Evolutionary conservation across 2,329 filamentous ascomycete species (phyloP).

Genomic region (Stenocarpella maydis): DNA sequence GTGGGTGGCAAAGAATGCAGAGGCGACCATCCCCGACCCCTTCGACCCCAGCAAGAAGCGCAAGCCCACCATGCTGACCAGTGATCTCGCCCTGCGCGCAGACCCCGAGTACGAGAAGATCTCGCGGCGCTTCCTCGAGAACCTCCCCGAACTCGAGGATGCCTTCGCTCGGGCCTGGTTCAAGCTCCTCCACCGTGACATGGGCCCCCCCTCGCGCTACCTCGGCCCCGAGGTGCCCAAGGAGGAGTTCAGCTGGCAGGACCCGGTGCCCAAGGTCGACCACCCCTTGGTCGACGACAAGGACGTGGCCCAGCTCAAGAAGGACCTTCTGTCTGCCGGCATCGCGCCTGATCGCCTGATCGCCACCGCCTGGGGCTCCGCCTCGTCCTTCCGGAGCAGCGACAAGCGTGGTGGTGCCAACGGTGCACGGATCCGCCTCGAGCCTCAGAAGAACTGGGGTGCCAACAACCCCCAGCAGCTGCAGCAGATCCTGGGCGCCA

Average conservation of each 20-base stretch:
- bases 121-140: conserved; percentile 68
- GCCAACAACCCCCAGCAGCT: conserved; percentile 72
- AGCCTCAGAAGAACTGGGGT: conserved; percentile 73
- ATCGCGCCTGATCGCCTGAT: conserved; percentile 67
- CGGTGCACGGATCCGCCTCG: conserved; percentile 75
- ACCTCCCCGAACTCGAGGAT: conserved; percentile 71
- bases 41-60: conserved; percentile 73
- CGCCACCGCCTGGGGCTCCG: conserved; percentile 71
- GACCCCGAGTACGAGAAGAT: conserved; percentile 78
- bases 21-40: conserved; percentile 72
- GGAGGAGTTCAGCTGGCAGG: conserved; percentile 74
- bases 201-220: conserved; percentile 73
- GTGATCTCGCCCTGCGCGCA: conserved; percentile 72
- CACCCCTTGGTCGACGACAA: conserved; percentile 63
- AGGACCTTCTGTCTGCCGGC: conserved; percentile 66
- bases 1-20: conserved; percentile 73
- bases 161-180: conserved; percentile 75
- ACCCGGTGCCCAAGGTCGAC: conserved; percentile 70
- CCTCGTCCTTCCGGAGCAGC: conserved; percentile 72
- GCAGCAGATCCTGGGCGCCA: conserved; percentile 63
- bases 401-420: conserved; percentile 84
- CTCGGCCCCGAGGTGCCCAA: conserved; percentile 74
- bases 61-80: conserved; percentile 75
- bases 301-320: conserved; percentile 70
- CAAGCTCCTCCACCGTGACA: conserved; percentile 80